Base-by-base conservation (phyloP, 768 basidiomycete genomes). In the Suillus occidentalis region DNA sequence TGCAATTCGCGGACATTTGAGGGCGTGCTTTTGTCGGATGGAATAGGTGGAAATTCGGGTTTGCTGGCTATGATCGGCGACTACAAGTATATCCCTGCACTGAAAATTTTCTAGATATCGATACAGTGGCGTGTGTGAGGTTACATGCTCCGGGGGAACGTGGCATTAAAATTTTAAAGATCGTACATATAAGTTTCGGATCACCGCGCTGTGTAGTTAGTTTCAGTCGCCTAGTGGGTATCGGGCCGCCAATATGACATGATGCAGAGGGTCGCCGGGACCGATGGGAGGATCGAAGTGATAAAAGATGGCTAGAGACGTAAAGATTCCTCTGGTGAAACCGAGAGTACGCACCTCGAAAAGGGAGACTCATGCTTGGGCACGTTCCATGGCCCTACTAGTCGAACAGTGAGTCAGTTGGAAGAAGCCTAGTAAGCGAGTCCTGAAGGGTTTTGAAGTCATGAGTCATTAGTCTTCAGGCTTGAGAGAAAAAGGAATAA, bases 1-100 rank as follows among this genome's bases (percentile, higher is more conserved):
- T 63, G 45, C 50, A 66, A 57, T 64, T 43, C 65, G 65, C 60
- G 73, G 73, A 7, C 53, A 63, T 71, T 75, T 67, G 65, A 18
- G 37, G 75, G 68, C 37, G 62, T 67, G 71, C 43, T 49, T 31
- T 47, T 66, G 40, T 16, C 68, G 60, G 45, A 70, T 70, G 64
- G 62, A 55, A 31, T 12, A 60, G 39, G 70, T 69, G 63, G 63
- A 55, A 28, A 31, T 34, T 20, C 59, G 16, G 18, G 2, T 37
- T 69, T 66, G 28, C 57, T 64, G 61, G 58, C 62, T 37, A 66
- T 66, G 58, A 71, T 62, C 68, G 71, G 62, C 7, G 45, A 73
- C 31, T 55, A 55, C 34, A 34, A 12, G 18, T 34, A 25, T 10
- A 53, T 53, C 20, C 53, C n/a, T 36, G 6, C 34, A n/a, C 53